Evolutionary conservation across 2,329 filamentous ascomycete species (phyloP).

Genomic region (Elsinoe fawcettii): DNA sequence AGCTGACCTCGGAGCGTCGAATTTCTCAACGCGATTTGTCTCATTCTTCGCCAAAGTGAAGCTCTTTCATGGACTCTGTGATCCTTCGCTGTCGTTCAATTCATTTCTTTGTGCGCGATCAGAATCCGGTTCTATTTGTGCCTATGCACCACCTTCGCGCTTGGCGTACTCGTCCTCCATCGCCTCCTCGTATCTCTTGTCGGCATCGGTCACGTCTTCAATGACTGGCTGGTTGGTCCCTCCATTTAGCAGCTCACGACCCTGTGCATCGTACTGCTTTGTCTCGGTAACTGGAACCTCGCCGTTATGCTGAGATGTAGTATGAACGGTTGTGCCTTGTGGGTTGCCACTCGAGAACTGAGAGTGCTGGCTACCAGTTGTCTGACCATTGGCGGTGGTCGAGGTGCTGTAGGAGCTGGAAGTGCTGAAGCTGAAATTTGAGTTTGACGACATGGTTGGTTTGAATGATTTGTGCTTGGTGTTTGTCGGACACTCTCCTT

Average conservation of each 20-base stretch:
- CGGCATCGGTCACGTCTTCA: slow-evolving; percentile 29
- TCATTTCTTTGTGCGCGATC: neutral
- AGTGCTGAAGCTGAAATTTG: slow-evolving; percentile 19
- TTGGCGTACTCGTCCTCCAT: slow-evolving; percentile 41
- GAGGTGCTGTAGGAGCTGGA: slow-evolving; percentile 22
- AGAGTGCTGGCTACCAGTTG: slow-evolving; percentile 21
- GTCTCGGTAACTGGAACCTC: slow-evolving; percentile 25
- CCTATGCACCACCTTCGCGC: slow-evolving; percentile 35
- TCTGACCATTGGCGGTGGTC: slow-evolving; percentile 20
- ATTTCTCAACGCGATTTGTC: too few species aligned
- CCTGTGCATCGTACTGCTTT: slow-evolving; percentile 26
- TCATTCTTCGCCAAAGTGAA: slow-evolving; percentile 11
- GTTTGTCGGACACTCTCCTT: too few species aligned
- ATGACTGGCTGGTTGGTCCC: slow-evolving; percentile 15
- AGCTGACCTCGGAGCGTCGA: too few species aligned
- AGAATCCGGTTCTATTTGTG: neutral
- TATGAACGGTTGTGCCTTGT: slow-evolving; percentile 23
- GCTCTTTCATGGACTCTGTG: slow-evolving; percentile 12
- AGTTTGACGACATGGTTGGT: slow-evolving; percentile 12
- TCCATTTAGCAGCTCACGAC: slow-evolving; percentile 23
- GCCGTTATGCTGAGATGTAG: slow-evolving; percentile 26
- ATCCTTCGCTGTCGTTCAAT: slow-evolving; percentile 5
- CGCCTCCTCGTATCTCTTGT: slow-evolving; percentile 33
- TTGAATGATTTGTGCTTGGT: too few species aligned
- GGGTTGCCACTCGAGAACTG: slow-evolving; percentile 24